A percentile compares a stretch with the other conserved stretches of the same genome.
Conservation (phyloP, 179 eudicot species). For the Gypsophila paniculata region DNA sequence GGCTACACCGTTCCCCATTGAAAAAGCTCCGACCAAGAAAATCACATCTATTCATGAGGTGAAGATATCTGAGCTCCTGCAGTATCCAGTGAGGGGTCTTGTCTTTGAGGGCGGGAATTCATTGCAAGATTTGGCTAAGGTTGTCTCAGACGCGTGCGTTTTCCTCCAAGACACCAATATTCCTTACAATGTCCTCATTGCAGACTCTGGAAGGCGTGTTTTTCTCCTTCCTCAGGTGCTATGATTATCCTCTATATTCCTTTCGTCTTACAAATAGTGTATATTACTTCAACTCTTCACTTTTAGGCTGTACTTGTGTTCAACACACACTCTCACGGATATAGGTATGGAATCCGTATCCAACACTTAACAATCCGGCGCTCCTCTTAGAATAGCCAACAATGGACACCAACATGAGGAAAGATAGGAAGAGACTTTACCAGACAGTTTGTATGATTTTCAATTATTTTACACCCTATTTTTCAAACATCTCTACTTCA, state of each 20-base stretch:
- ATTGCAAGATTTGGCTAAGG: conserved; percentile 54
- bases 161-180: conserved; percentile 82
- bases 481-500: too few species aligned
- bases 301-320: too few species aligned
- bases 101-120: conserved; percentile 74
- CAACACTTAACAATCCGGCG: too few species aligned
- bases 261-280: background rate
- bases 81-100: conserved; percentile 82
- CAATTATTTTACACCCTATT: too few species aligned
- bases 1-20: conserved; percentile 69
- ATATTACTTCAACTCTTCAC: background rate
- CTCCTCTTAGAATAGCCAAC: too few species aligned
- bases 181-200: conserved; percentile 81
- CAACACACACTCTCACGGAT: too few species aligned
- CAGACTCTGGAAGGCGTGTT: conserved; percentile 75
- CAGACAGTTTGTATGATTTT: too few species aligned
- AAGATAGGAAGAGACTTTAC: too few species aligned
- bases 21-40: conserved; percentile 74
- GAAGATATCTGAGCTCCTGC: conserved; percentile 50
- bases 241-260: background rate
- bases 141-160: conserved; percentile 64
- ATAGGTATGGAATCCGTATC: too few species aligned
- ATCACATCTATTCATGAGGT: conserved; percentile 50
- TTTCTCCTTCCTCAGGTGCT: conserved; percentile 90
- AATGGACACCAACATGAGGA: too few species aligned